phyloP scores from a whole-genome alignment of 139 green algal species.

The Picochlorum sp. region DNA sequence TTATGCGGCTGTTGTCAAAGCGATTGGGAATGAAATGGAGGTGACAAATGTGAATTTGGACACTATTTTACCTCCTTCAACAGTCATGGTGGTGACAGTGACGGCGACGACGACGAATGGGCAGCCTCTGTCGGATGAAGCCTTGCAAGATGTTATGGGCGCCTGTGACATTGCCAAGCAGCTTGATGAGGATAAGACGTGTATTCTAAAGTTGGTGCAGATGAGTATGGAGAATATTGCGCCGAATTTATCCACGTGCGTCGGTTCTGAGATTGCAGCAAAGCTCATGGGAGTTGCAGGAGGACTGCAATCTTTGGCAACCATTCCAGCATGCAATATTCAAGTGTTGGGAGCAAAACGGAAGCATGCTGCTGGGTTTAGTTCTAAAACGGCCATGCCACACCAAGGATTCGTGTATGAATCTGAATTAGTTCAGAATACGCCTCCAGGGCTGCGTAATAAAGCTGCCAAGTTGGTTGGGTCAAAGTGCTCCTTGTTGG shows the following conservation, averaged over 20 bases:
- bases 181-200: conserved; percentile 77
- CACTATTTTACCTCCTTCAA: conserved; percentile 63
- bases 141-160: conserved; percentile 47
- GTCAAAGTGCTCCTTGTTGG: conserved; percentile 85
- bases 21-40: conserved; percentile 73
- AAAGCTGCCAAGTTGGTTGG: conserved; percentile 72
- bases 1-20: conserved; percentile 81
- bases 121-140: conserved; percentile 49
- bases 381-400: conserved; percentile 44
- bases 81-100: conserved; percentile 96
- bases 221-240: conserved; percentile 80
- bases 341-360: conserved; percentile 85
- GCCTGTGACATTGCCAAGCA: conserved; percentile 68
- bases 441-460: conserved; percentile 62
- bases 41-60: conserved; percentile 59
- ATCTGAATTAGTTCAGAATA: conserved; percentile 53
- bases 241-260: conserved; percentile 83
- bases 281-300: conserved; percentile 89
- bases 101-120: conserved; percentile 90
- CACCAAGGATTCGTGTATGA: conserved; percentile 75
- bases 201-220: conserved; percentile 80
- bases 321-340: conserved; percentile 93
- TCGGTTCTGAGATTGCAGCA: conserved; percentile 83
- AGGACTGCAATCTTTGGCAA: conserved; percentile 69
- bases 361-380: conserved; percentile 77